Conservation (phyloP, 2,329 filamentous ascomycete genomes). For the Dryadomyces quercivorus region DNA sequence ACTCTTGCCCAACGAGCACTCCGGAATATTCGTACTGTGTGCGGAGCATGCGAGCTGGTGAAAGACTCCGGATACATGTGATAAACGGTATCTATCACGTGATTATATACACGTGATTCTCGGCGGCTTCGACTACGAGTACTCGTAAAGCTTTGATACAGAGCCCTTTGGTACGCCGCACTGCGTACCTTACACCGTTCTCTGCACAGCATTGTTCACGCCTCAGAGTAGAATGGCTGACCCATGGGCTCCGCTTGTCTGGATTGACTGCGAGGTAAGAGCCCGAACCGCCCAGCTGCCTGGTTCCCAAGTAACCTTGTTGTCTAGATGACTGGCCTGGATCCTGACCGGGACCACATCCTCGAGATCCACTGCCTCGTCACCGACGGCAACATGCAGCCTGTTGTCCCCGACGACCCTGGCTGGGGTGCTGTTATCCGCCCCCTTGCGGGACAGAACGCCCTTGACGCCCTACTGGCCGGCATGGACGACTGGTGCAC, state of each 20-base stretch:
- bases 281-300: too few species aligned
- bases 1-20: too few species aligned
- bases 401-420: conserved; percentile 49
- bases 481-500: conserved; percentile 86
- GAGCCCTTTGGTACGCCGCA: too few species aligned
- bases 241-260: conserved; percentile 7
- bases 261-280: conserved; percentile 12
- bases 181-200: too few species aligned
- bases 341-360: conserved; percentile 69
- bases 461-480: conserved; percentile 55
- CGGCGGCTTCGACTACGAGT: too few species aligned
- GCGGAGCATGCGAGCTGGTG: too few species aligned
- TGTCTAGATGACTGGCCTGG: conserved; percentile 81
- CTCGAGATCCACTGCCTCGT: conserved; percentile 89
- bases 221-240: conserved; percentile 3
- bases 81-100: too few species aligned
- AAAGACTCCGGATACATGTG: too few species aligned
- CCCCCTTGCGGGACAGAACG: conserved; percentile 31
- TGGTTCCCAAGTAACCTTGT: conserved; percentile 11
- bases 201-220: too few species aligned
- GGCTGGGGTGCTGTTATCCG: conserved; percentile 69
- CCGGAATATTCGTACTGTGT: too few species aligned
- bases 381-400: conserved; percentile 59
- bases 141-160: too few species aligned
- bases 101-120: too few species aligned